These are phyloP conservation scores for Dipteronia dyeriana DNA, from an alignment of 345 rosid genomes.

Conservation along the genomic window DNA sequence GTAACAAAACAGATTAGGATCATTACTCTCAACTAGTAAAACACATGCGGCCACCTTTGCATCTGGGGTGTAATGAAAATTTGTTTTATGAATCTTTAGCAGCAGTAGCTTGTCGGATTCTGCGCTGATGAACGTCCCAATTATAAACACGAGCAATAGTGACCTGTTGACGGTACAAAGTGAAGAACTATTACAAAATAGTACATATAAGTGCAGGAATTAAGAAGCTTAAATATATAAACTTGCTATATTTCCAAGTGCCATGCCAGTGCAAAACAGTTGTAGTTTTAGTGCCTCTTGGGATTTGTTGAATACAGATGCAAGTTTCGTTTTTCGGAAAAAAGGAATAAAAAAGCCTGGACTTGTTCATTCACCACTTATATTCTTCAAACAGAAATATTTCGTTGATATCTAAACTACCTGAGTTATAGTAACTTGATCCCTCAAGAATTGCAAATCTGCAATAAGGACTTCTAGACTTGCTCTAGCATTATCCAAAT, in stretches of 20 bases:
- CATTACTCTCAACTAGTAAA: conserved; percentile 16
- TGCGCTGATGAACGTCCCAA: conserved; percentile 93
- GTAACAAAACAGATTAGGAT: conserved; percentile 16
- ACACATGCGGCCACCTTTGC: conserved; percentile 6
- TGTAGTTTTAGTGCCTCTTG: too few relatives aligned
- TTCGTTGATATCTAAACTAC: conserved; percentile 31
- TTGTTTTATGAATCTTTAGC: conserved; percentile 41
- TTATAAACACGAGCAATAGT: conserved; percentile 83
- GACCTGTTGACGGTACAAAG: conserved; percentile 47
- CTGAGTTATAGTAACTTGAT: conserved; percentile 96
- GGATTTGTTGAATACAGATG: too few relatives aligned
- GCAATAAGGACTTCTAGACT: conserved; percentile 87
- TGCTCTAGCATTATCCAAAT: conserved; percentile 92
- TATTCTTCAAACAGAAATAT: neutral
- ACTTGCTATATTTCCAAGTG: neutral
- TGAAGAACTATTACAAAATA: neutral
- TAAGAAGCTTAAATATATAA: neutral
- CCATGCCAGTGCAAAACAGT: neutral
- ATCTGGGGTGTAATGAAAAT: neutral
- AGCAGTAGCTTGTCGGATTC: conserved; percentile 53
- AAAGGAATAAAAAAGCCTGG: neutral
- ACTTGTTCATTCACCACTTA: conserved; percentile 1
- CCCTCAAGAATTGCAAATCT: conserved; percentile 90
- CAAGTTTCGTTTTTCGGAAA: too few relatives aligned
- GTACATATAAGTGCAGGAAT: neutral